Evolutionary conservation across 805 yeast species (phyloP).

Genomic region (Lachancea nothofagi): DNA sequence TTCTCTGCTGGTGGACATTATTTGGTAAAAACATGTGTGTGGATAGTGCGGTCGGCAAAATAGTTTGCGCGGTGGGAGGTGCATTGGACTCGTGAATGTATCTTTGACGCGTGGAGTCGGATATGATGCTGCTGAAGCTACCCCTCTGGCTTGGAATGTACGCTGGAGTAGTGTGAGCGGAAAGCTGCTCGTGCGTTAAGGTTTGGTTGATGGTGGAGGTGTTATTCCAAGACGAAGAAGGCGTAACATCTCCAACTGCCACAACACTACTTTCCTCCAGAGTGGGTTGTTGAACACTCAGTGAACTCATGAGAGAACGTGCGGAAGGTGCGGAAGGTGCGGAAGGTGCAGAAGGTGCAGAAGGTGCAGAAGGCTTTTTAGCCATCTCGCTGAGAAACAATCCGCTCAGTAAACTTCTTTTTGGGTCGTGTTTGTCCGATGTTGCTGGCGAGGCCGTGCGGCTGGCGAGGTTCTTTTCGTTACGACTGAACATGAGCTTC

Average conservation of each 20-base stretch:
- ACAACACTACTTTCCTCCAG: conserved; percentile 21
- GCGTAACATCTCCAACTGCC: conserved; percentile 30
- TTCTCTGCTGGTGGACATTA: conserved; percentile 27
- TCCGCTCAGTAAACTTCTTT: conserved; percentile 30
- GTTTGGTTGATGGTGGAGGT: conserved; percentile 1
- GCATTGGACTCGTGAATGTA: conserved; percentile 47
- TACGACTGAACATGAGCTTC: conserved; percentile 24
- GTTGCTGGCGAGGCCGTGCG: conserved; percentile 7
- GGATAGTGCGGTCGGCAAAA: conserved; percentile 54
- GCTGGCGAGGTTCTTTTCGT: conserved; percentile 4
- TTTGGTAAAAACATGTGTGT: conserved; percentile 60
- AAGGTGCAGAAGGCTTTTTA: conserved; percentile 8
- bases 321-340: too few species aligned
- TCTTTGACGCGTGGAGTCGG: conserved; percentile 33
- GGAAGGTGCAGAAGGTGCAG: too few species aligned
- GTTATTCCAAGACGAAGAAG: conserved; percentile 13
- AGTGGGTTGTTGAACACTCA: conserved; percentile 12
- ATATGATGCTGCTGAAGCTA: conserved; percentile 33
- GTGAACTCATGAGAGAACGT: conserved; percentile 7
- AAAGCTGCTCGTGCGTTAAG: conserved; percentile 11
- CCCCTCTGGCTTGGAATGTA: neutral
- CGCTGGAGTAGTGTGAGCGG: conserved; percentile 6
- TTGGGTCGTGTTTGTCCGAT: conserved; percentile 15
- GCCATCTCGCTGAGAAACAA: conserved; percentile 22
- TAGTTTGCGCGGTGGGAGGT: conserved; percentile 53